Evolutionary conservation across 2,329 filamentous ascomycete species (phyloP).

Genomic region (Elsinoe arachidis): DNA sequence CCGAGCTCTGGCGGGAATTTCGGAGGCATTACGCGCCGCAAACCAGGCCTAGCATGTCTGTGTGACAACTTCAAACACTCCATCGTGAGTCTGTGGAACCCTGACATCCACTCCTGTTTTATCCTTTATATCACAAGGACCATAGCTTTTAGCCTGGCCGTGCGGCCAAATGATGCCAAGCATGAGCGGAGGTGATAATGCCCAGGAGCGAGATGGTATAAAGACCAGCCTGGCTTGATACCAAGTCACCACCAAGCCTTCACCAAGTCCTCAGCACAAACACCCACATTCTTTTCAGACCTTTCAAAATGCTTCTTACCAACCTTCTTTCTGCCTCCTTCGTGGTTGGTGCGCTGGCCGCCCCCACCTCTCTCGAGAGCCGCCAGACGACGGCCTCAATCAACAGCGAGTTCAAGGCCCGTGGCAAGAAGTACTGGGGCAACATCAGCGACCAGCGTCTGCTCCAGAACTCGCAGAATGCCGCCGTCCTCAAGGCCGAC

Average conservation of each 20-base stretch:
- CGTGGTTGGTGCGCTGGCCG: neutral
- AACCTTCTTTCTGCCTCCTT: neutral
- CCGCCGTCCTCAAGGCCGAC: conserved; percentile 45
- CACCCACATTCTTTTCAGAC: too few species aligned
- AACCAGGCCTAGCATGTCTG: too few species aligned
- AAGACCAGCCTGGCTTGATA: neutral
- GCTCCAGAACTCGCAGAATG: conserved; percentile 22
- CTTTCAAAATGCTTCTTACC: neutral
- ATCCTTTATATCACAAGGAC: too few species aligned
- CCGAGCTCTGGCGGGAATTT: too few species aligned
- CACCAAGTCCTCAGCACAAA: neutral
- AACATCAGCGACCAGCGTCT: conserved; percentile 26
- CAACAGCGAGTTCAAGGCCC: conserved; percentile 41
- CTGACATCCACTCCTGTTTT: too few species aligned
- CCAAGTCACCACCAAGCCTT: neutral
- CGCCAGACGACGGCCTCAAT: neutral
- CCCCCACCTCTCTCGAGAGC: neutral
- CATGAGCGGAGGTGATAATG: too few species aligned
- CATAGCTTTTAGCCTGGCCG: too few species aligned
- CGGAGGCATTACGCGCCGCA: too few species aligned
- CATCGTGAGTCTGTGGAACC: too few species aligned
- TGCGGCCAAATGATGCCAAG: too few species aligned
- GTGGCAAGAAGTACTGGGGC: conserved; percentile 60
- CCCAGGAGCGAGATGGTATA: too few species aligned
- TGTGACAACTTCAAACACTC: too few species aligned